Evolutionary conservation across 495 filamentous ascomycete genomes (phyloP), one percentile per base, ranked within the genome.

Genomic region (Tuber umbilicatum): DNA sequence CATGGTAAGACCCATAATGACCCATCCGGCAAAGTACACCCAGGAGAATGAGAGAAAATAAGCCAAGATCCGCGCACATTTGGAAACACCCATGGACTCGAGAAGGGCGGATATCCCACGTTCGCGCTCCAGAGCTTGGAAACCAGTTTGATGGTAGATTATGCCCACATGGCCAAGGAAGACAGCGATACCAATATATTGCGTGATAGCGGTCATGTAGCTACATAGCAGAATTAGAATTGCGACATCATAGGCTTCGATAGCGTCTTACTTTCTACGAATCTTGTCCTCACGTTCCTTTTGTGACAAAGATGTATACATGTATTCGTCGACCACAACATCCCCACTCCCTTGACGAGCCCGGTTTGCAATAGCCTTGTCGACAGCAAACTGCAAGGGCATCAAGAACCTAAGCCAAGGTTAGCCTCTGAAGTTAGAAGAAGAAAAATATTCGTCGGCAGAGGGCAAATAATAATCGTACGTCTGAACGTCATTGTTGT

Each of bases 51-150:
- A 86, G 17, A 92, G 72, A 79, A 92, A 89, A 76, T 92, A 89
- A 0, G 90, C 88, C 37, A 90, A 72, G 16, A 94, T 82, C 5
- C 92, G 86, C 27, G 89, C 88, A 40, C 87, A 84, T 84, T 94
- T 92, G 75, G 90, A 91, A 35, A 90, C 88, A 87, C 93, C 93
- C 89, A 93, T 94, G 50, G 91, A 90, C 83, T 95, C 92, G 68
- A 94, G 85, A 64, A 95, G 85, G 64, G 91, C 90, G 41, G 91
- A 90, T 87, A 94, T 92, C 73, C 91, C 92, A 60, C 88, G 84
- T 84, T 95, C 92, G 68, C 92, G 85, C 84, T 95, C 92, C 37
- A 88, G 87, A 23, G 92, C 92, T 74, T 92, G 89, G 78, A 92
- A 87, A 3, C 92, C 92, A 27, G 90, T 89, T 73, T 93, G 84